Evolutionary conservation across 176 grass and related monocot genomes (phyloP).

Genomic region (Zea luxurians): DNA sequence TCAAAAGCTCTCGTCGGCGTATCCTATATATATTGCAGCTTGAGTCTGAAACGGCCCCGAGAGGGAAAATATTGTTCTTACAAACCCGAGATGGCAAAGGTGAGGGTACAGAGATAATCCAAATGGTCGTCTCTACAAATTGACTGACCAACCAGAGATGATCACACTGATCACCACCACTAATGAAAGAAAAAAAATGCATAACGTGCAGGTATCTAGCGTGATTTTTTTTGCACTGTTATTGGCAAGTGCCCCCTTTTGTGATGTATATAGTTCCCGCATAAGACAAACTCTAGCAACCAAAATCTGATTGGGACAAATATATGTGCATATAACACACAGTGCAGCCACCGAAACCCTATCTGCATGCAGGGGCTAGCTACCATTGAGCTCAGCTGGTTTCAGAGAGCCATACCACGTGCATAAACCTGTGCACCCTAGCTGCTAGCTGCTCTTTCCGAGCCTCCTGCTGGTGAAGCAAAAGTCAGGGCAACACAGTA

Average conservation of each 20-base stretch:
- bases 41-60: too few species aligned
- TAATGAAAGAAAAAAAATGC: too few species aligned
- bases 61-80: too few species aligned
- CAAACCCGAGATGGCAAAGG: too few species aligned
- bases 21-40: too few species aligned
- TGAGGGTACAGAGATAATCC: too few species aligned
- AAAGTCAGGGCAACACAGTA: conserved; percentile 32
- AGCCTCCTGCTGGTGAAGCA: conserved; percentile 23
- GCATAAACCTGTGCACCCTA: conserved; percentile 32
- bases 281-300: conserved; percentile 38
- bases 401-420: not conserved
- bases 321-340: not conserved
- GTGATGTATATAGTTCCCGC: not conserved
- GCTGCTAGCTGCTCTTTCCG: not conserved
- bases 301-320: conserved; percentile 34
- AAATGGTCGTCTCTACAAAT: too few species aligned
- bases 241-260: not conserved
- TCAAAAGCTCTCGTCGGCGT: too few species aligned
- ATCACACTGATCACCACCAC: too few species aligned
- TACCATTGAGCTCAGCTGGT: conserved; percentile 2
- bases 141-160: too few species aligned
- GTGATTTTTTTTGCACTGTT: too few species aligned
- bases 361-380: not conserved
- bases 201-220: too few species aligned
- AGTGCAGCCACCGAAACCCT: not conserved